Base-by-base conservation (phyloP, 2,329 filamentous ascomycete species). In the Polychaeton citri region DNA sequence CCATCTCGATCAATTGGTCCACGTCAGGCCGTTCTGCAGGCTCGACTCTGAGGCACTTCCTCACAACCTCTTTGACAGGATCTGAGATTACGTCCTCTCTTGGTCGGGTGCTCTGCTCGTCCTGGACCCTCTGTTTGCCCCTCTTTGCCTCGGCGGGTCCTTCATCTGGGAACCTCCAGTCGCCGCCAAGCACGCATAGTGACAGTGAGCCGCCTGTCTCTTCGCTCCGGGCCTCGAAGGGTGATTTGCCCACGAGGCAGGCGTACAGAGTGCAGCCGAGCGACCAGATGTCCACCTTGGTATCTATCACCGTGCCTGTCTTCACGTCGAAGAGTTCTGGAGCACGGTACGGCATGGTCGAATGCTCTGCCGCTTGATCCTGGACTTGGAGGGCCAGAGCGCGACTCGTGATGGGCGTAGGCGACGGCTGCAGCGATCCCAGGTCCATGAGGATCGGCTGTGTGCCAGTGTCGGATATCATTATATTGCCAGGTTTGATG, bases 401-500 rank as follows among this genome's bases (percentile, higher is more conserved):
- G 42, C 88, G 79, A 13, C 83, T 90, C 4, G 88, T 93, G 48
- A 96, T 88, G 18, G 83, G 75, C 38, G 85, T 83, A 2, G 90
- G 90, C 2, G 84, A 86, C 13, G 81, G 81, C 28, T 85, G 81
- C 38, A 98, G 69, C 38, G 86, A 95, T 44, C 90, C 90, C 17
- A 98, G 76, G 57, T 98, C 90, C 90, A 98, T 98, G 21, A 98
- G 73, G 50, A 98, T 90, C 2, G 90, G 88, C 19, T 78, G 79
- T 40, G 77, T 73, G 47, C 90, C 90, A 50, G 85, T 77, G 57
- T 96, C 88, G 46, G 83, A 81, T 47, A 98, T 94, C 90, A 98
- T 98, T 55, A 98, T 93, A 63, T 98, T 98, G 39, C 86, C 88
- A 50, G 90, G 90, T 61, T 98, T 98, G 58, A 98, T 94, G 61